Percentiles rank a stretch among this genome's conserved stretches.
Conservation (phyloP, 345 rosid species). For the Kernera saxatilis region DNA sequence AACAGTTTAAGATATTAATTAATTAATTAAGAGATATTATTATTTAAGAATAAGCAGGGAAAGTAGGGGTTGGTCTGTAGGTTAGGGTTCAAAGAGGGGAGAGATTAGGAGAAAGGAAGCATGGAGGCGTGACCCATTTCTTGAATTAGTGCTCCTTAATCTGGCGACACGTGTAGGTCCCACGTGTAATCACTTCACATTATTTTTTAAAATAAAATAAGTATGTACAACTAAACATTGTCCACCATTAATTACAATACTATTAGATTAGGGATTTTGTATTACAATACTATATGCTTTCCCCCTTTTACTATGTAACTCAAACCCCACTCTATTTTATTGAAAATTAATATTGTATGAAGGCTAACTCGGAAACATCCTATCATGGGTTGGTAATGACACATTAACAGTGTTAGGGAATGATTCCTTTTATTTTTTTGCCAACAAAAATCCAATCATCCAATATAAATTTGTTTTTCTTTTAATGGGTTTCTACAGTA, state of each 20-base stretch:
- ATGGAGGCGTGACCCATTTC: constrained; percentile 29
- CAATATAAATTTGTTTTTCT: not conserved
- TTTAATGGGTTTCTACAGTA: not conserved
- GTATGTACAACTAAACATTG: not conserved
- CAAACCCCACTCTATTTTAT: not conserved
- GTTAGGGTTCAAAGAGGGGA: constrained; percentile 37
- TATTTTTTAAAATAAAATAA: not conserved
- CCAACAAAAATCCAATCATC: not conserved
- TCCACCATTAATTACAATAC: not conserved
- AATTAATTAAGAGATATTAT: not conserved
- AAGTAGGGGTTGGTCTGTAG: constrained; percentile 33
- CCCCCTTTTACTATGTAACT: not conserved
- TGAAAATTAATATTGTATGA: not conserved
- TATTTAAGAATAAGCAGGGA: not conserved
- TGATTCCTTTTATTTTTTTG: not conserved
- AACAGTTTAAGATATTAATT: not conserved
- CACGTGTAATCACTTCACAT: constrained; percentile 23
- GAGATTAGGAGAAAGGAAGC: constrained; percentile 33
- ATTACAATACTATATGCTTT: not conserved
- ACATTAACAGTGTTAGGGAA: constrained; percentile 14
- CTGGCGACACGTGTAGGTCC: constrained; percentile 33
- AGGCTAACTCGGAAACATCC: not conserved
- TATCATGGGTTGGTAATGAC: constrained; percentile 26
- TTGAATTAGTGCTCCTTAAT: constrained; percentile 33
- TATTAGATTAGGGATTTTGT: too few species aligned